A percentile compares a stretch with the other conserved stretches of the same genome.
phyloP scores from a whole-genome alignment of 139 green algal genomes.

The Auxenochlorella pyrenoidosa region DNA sequence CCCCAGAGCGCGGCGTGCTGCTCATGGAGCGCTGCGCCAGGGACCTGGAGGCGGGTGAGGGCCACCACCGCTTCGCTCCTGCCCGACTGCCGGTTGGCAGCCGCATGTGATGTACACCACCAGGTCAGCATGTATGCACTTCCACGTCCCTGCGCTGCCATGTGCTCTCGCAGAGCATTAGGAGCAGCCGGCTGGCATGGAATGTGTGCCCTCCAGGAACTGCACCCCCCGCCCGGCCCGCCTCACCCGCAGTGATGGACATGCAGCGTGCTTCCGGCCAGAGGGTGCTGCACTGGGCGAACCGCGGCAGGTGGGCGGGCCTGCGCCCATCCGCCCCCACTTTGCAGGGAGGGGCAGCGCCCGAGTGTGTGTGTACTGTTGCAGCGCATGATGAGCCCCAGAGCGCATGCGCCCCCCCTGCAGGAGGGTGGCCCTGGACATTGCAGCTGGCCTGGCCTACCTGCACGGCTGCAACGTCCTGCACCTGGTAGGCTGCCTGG shows the following conservation, averaged over 20 bases:
- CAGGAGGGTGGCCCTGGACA: constrained; percentile 30
- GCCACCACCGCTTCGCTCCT: too few species aligned
- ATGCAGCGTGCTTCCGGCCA: neutral
- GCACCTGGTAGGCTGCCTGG: neutral
- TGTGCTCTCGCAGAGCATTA: too few species aligned
- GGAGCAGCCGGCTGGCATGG: too few species aligned
- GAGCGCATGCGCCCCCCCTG: neutral
- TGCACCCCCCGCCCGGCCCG: too few species aligned
- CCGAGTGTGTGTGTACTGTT: too few species aligned
- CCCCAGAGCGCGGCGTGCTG: neutral
- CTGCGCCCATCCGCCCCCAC: too few species aligned
- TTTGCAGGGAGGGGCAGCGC: neutral
- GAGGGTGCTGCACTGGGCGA: neutral
- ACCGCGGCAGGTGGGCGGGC: neutral
- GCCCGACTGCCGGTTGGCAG: too few species aligned
- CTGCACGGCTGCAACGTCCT: constrained; percentile 12
- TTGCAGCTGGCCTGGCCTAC: constrained; percentile 16
- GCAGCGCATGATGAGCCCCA: neutral
- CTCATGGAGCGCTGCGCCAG: constrained; percentile 1
- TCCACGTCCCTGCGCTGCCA: too few species aligned
- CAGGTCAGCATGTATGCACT: too few species aligned
- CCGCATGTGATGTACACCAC: too few species aligned
- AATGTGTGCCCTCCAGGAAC: too few species aligned
- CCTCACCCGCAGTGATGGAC: neutral
- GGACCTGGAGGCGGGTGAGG: constrained; percentile 6